Evolutionary conservation across 495 filamentous ascomycete species (phyloP).

Genomic region (Astrocystis sublimbata): DNA sequence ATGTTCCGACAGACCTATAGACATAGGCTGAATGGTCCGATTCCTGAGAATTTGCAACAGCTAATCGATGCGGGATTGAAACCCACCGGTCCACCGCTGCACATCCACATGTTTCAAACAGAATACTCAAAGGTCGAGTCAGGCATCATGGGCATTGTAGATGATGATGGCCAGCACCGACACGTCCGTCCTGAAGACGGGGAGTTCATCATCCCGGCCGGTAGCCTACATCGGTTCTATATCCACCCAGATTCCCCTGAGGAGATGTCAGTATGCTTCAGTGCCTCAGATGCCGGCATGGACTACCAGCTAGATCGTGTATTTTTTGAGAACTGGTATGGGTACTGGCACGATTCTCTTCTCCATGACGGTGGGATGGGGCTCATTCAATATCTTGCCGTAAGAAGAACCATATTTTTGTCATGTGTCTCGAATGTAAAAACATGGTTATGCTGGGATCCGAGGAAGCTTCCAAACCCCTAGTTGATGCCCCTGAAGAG

Average conservation of each 20-base stretch:
- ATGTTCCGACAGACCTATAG: slow-evolving; percentile 11
- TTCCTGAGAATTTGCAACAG: not conserved
- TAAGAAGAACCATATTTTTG: no score
- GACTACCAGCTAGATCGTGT: slow-evolving; percentile 30
- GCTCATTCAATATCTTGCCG: slow-evolving; percentile 39
- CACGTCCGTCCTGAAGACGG: slow-evolving; percentile 25
- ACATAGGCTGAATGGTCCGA: not conserved
- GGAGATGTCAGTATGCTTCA: slow-evolving; percentile 12
- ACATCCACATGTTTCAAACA: slow-evolving; percentile 37
- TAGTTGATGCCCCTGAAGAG: no score
- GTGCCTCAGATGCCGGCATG: slow-evolving; percentile 1
- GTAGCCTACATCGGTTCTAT: slow-evolving; percentile 33
- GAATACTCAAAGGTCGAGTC: slow-evolving; percentile 34
- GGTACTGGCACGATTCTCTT: slow-evolving; percentile 42
- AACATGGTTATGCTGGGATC: no score
- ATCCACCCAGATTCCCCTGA: slow-evolving; percentile 10
- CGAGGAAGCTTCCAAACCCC: no score
- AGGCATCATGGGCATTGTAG: slow-evolving; percentile 27
- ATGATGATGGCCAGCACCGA: slow-evolving; percentile 25
- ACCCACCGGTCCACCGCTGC: slow-evolving; percentile 31
- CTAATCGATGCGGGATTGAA: not conserved
- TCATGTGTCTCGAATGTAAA: no score
- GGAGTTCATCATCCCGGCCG: slow-evolving; percentile 29
- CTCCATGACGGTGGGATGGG: slow-evolving; percentile 28
- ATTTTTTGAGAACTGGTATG: slow-evolving; percentile 54